These are phyloP conservation scores for Fusarium sp. DNA, from an alignment of 2,329 filamentous ascomycete species.

Conservation along the genomic window DNA sequence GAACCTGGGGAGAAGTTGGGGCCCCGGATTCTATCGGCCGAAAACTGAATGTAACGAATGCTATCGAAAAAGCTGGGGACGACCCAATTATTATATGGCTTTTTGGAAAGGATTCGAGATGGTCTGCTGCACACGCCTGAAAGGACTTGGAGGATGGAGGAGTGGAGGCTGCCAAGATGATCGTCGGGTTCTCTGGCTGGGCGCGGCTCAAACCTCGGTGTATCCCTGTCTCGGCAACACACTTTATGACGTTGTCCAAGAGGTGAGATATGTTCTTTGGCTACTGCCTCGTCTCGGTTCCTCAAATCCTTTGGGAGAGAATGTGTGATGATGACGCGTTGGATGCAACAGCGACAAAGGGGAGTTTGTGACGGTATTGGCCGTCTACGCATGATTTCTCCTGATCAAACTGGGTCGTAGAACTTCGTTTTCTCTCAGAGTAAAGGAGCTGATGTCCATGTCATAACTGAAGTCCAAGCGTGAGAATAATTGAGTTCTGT, in stretches of 20 bases:
- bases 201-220: conserved; percentile 28
- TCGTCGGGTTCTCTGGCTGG: conserved; percentile 34
- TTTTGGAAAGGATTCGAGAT: background rate
- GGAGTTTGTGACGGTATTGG: background rate
- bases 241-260: conserved; percentile 39
- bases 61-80: background rate
- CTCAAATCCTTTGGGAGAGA: background rate
- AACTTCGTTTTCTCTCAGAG: background rate
- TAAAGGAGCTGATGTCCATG: too few relatives aligned
- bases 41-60: background rate
- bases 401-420: rapidly evolving
- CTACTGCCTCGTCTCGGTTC: conserved; percentile 11
- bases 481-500: background rate
- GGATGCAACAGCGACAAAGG: background rate
- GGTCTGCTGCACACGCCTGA: background rate
- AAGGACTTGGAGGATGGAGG: conserved; percentile 14
- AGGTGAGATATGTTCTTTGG: conserved; percentile 6
- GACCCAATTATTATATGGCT: conserved; percentile 33
- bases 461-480: rapidly evolving
- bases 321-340: conserved; percentile 19
- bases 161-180: conserved; percentile 43
- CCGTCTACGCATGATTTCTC: background rate
- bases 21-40: conserved; percentile 15
- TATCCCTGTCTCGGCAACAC: conserved; percentile 33
- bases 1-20: conserved; percentile 25